These are phyloP conservation scores for Euphrasia confusa DNA, from an alignment of 257 asterid species.

Conservation along the genomic window DNA sequence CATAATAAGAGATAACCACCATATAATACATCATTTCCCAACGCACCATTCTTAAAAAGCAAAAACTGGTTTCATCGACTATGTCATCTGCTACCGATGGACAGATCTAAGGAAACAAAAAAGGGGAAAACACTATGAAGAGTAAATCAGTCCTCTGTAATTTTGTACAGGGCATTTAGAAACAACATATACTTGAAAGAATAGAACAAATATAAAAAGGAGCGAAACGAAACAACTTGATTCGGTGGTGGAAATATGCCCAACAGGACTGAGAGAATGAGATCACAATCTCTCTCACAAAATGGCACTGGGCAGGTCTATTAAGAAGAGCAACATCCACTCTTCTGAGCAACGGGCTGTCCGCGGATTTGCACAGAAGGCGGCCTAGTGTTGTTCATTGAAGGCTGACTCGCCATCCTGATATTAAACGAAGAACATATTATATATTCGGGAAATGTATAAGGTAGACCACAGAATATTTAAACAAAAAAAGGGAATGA, in stretches of 20 bases:
- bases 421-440: neutral
- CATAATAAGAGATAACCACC: neutral
- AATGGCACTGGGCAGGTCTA: neutral
- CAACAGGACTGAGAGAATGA: conserved; percentile 6
- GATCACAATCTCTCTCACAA: conserved; percentile 1
- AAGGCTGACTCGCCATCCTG: conserved; percentile 81
- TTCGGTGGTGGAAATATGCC: conserved; percentile 4
- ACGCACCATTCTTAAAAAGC: neutral
- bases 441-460: neutral
- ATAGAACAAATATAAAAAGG: conserved; percentile 31
- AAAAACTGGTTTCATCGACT: conserved; percentile 13
- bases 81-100: conserved; percentile 10
- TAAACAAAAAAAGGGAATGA: neutral
- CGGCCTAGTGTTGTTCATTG: conserved; percentile 49
- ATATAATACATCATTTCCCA: conserved; percentile 12
- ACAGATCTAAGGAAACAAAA: conserved; percentile 17
- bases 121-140: conserved; percentile 11
- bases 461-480: neutral
- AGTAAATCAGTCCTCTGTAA: conserved; percentile 20
- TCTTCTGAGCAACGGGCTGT: conserved; percentile 65
- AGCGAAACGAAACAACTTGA: conserved; percentile 18
- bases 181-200: conserved; percentile 32
- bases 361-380: conserved; percentile 75
- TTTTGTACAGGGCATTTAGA: conserved; percentile 34
- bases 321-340: conserved; percentile 75